A percentile compares a stretch with the other conserved stretches of the same genome.
Conservation (phyloP, 352 stramenopile species). For the Phytophthora podocarpi region DNA sequence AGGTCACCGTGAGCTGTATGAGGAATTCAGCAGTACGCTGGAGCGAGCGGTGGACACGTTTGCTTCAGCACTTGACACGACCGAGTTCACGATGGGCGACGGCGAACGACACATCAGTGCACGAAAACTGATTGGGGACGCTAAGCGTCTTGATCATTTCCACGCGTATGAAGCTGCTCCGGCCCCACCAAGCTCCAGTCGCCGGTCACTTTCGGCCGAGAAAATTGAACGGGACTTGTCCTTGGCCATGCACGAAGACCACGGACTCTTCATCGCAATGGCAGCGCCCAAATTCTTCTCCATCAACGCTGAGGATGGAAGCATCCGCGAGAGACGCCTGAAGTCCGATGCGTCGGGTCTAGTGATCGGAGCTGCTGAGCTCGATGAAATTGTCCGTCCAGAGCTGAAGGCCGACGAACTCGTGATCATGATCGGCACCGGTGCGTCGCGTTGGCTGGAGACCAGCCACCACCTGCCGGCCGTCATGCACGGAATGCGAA, state of each 20-base stretch:
- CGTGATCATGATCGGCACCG: constrained; percentile 63
- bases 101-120: constrained; percentile 35
- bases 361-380: constrained; percentile 37
- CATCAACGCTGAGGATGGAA: constrained; percentile 19
- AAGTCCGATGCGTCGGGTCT: constrained; percentile 43
- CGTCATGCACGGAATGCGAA: constrained; percentile 68
- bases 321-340: constrained; percentile 29
- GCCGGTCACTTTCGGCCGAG: constrained; percentile 4
- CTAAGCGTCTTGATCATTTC: constrained; percentile 65
- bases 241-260: constrained; percentile 60
- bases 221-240: constrained; percentile 39
- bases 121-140: constrained; percentile 49
- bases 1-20: constrained; percentile 42
- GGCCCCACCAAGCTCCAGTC: not conserved
- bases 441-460: constrained; percentile 48
- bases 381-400: constrained; percentile 42
- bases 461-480: constrained; percentile 48
- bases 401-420: constrained; percentile 59
- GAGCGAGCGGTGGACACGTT: constrained; percentile 50
- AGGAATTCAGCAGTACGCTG: constrained; percentile 47
- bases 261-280: constrained; percentile 64
- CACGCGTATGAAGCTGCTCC: constrained; percentile 57
- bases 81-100: constrained; percentile 44
- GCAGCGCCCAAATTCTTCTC: constrained; percentile 53
- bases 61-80: constrained; percentile 41